Evolutionary conservation across 2,329 filamentous ascomycete species (phyloP).

Genomic region (Fusarium sp.): DNA sequence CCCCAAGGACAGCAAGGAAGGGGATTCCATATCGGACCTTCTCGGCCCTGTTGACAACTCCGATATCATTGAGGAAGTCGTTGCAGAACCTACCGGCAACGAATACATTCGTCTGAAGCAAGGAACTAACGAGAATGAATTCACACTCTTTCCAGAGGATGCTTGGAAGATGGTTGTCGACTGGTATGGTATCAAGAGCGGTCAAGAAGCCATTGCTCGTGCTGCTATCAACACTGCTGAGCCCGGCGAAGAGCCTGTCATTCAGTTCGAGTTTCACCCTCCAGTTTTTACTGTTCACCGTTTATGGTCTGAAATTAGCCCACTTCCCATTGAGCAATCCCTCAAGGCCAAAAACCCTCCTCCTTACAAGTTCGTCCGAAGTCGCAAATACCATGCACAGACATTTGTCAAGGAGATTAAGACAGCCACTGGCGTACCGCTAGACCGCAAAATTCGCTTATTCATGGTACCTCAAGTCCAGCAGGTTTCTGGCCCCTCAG

Average conservation of each 20-base stretch:
- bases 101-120: constrained; percentile 79
- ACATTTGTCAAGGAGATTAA: constrained; percentile 83
- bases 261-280: constrained; percentile 85
- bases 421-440: constrained; percentile 70
- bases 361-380: constrained; percentile 74
- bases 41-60: constrained; percentile 89
- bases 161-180: constrained; percentile 84
- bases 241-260: constrained; percentile 65
- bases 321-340: constrained; percentile 64
- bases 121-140: constrained; percentile 74
- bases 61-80: constrained; percentile 74
- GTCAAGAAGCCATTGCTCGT: constrained; percentile 77
- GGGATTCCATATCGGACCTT: constrained; percentile 67
- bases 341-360: constrained; percentile 69
- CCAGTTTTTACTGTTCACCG: constrained; percentile 87
- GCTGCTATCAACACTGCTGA: constrained; percentile 80
- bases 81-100: constrained; percentile 58
- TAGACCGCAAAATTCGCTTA: constrained; percentile 77
- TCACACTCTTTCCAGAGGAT: constrained; percentile 78
- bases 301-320: constrained; percentile 70
- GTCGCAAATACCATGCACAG: constrained; percentile 74
- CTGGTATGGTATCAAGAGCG: constrained; percentile 82
- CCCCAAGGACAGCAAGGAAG: constrained; percentile 62
- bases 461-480: constrained; percentile 69
- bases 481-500: constrained; percentile 46